Evolutionary conservation across 1,284 basidiomycete species (phyloP).

Genomic region (Leccinum griseonigrum): DNA sequence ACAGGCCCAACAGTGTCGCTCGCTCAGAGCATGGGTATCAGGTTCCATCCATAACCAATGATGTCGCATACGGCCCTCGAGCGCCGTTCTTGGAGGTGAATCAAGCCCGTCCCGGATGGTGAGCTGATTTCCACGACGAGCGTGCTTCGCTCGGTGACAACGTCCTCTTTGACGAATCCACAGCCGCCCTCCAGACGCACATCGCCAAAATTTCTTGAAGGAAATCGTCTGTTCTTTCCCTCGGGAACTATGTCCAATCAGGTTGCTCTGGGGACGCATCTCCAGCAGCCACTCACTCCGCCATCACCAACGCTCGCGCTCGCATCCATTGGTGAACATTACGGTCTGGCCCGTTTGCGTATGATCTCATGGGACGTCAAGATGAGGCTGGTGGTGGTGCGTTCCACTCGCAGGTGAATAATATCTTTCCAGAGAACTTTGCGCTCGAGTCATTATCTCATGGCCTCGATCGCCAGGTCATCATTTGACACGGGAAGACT

Average conservation of each 20-base stretch:
- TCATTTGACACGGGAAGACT: slow-evolving; percentile 83
- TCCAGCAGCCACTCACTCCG: slow-evolving; percentile 83
- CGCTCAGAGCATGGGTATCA: too few relatives aligned
- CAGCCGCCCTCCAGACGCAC: slow-evolving; percentile 71
- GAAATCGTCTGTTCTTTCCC: slow-evolving; percentile 83
- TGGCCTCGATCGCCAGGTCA: slow-evolving; percentile 48
- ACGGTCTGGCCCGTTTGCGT: neutral
- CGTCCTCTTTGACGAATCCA: slow-evolving; percentile 46
- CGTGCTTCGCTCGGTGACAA: slow-evolving; percentile 73
- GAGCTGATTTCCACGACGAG: neutral
- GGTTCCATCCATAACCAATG: too few relatives aligned
- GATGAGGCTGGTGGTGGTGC: slow-evolving; percentile 88
- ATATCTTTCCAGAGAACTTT: slow-evolving; percentile 60
- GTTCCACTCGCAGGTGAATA: slow-evolving; percentile 55
- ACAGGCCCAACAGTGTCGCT: too few relatives aligned
- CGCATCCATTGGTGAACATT: slow-evolving; percentile 68
- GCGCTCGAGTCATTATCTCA: slow-evolving; percentile 14
- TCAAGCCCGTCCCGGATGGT: neutral
- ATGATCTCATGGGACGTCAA: slow-evolving; percentile 23
- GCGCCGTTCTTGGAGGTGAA: too few relatives aligned
- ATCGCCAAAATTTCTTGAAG: slow-evolving; percentile 81
- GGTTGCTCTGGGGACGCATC: slow-evolving; percentile 82
- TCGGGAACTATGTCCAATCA: slow-evolving; percentile 97
- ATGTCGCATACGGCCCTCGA: too few relatives aligned
- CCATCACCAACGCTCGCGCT: slow-evolving; percentile 82